Evolutionary conservation across 371 early-diverging fungal species (phyloP).

Genomic region (Entomophthora muscae): DNA sequence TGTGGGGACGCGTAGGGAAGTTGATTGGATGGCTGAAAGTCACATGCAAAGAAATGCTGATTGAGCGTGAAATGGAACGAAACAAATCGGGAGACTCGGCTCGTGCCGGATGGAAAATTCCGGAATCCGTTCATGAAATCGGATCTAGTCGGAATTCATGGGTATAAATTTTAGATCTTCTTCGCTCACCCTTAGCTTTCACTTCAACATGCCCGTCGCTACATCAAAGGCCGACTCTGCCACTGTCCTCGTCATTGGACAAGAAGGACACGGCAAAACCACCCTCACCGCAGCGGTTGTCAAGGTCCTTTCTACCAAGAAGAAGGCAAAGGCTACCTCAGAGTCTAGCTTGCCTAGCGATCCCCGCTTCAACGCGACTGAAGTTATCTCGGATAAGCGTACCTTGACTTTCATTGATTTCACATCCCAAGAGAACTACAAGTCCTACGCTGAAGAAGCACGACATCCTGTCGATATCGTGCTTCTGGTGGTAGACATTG

Average conservation of each 20-base stretch:
- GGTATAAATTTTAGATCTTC: background rate
- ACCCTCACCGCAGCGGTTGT: background rate
- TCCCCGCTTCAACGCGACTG: background rate
- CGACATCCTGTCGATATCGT: background rate
- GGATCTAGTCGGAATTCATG: too few species aligned
- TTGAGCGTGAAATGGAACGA: too few species aligned
- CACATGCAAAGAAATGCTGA: too few species aligned
- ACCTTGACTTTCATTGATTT: constrained; percentile 1
- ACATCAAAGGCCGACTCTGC: background rate
- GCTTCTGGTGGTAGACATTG: background rate
- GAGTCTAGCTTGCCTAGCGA: background rate
- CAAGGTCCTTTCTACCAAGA: background rate
- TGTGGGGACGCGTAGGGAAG: too few species aligned
- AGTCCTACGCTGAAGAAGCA: background rate
- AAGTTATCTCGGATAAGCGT: background rate
- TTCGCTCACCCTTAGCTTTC: too few species aligned
- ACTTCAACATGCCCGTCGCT: background rate
- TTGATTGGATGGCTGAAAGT: too few species aligned
- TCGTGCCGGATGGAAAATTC: too few species aligned
- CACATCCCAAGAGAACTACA: background rate
- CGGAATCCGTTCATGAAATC: too few species aligned
- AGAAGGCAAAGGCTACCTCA: background rate
- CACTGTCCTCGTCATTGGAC: background rate
- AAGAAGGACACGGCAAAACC: constrained; percentile 5
- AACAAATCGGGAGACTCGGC: too few species aligned